phyloP scores from a whole-genome alignment of 2,329 filamentous ascomycete species.

The Domatiomyces globalis region DNA sequence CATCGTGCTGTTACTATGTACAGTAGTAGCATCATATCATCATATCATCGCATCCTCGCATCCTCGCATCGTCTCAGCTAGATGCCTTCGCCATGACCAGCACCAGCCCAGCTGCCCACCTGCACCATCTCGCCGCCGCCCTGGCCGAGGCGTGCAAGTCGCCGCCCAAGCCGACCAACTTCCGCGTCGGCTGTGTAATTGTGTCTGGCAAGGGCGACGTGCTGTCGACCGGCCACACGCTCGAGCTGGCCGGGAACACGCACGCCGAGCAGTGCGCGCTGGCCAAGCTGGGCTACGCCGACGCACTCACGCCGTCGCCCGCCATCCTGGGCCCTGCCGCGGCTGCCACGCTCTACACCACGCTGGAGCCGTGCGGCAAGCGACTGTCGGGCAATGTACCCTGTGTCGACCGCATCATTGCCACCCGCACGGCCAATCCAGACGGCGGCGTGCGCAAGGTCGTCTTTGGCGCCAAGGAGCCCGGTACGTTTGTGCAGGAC shows the following conservation, averaged over 20 bases:
- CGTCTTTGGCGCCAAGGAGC: constrained; percentile 78
- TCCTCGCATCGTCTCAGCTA: no score
- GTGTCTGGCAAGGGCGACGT: constrained; percentile 37
- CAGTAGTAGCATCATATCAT: background rate
- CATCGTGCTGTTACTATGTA: background rate
- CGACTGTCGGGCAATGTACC: constrained; percentile 33
- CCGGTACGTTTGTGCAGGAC: constrained; percentile 72
- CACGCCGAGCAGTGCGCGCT: constrained; percentile 93
- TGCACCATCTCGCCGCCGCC: constrained; percentile 35
- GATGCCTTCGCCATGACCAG: background rate
- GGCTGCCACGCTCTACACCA: constrained; percentile 63
- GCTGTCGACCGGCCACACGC: constrained; percentile 72
- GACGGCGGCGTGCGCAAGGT: constrained; percentile 57
- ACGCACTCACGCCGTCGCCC: constrained; percentile 23
- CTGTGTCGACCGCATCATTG: constrained; percentile 62
- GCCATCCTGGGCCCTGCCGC: constrained; percentile 33
- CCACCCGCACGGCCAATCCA: constrained; percentile 27
- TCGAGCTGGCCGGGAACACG: constrained; percentile 83
- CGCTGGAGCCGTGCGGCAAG: constrained; percentile 51
- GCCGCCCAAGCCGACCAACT: constrained; percentile 79
- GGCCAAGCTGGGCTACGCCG: constrained; percentile 44
- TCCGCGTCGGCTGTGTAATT: constrained; percentile 84
- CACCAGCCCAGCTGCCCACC: background rate
- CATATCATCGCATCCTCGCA: background rate
- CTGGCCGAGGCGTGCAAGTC: constrained; percentile 65